These are phyloP conservation scores for Isatis lusitanica DNA, from an alignment of 441 rosid species.

Conservation along the genomic window DNA sequence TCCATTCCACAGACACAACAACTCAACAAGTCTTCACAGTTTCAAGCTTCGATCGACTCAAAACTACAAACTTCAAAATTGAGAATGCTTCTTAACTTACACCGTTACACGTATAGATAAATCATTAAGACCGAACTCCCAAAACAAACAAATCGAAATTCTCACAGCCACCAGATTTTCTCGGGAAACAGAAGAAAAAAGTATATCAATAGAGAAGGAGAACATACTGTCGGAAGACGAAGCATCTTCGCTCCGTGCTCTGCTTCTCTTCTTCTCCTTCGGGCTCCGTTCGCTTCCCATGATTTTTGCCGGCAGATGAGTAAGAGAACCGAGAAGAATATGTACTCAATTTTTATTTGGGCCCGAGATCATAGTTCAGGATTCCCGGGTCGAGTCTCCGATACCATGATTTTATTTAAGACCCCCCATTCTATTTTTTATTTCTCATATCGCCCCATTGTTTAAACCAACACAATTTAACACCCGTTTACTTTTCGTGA, in stretches of 20 bases:
- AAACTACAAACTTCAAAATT: not conserved
- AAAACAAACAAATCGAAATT: not conserved
- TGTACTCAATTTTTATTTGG: too few relatives aligned
- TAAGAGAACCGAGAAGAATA: not conserved
- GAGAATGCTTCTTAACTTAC: not conserved
- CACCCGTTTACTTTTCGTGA: not conserved
- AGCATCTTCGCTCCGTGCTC: constrained; percentile 43
- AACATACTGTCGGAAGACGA: constrained; percentile 50
- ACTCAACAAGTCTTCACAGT: not conserved
- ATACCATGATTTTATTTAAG: not conserved
- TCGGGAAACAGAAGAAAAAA: not conserved
- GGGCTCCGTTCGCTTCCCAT: constrained; percentile 69
- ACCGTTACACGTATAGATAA: not conserved
- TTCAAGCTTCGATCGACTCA: not conserved
- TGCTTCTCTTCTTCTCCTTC: constrained; percentile 58
- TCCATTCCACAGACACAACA: not conserved
- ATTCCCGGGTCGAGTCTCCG: constrained; percentile 26
- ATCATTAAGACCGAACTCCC: not conserved
- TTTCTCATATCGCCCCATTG: not conserved
- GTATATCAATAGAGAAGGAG: not conserved
- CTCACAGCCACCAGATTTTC: not conserved
- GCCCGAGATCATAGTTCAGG: not conserved
- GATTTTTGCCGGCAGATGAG: constrained; percentile 6
- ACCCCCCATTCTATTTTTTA: not conserved
- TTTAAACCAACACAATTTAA: not conserved